Base-by-base conservation (phyloP, 331 rosid species). In the Prunus yedoensis region DNA sequence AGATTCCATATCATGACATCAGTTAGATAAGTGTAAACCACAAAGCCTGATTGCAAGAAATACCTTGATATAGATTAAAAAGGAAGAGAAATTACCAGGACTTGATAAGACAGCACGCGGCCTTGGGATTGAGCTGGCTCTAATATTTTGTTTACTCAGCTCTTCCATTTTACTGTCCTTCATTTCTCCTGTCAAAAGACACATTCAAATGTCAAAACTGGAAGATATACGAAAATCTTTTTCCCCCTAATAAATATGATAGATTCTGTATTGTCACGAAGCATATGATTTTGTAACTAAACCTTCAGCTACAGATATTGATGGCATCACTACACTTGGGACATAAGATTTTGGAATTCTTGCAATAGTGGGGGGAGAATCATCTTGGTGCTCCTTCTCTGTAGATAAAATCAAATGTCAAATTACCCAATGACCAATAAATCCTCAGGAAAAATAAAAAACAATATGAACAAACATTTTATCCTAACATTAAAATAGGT, bases 81-180 rank as follows among this genome's bases (percentile, higher is more conserved):
- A 27, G 18, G 17, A 56, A 65, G 17, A 46, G 60, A 52, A 60
- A 66, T 80, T 87, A 94, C 98, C 89, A 46, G 96, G 93, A 83
- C 98, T 94, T 54, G 98, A 94, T 75, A 94, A 65, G 73, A 91
- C 90, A 46, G 96, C 98, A 12, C 98, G 96, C 0, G 98, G 98
- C 25, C 83, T 92, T 45, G 86, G 96, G 66, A 91, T 80, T 16
- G 91, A 49, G 70, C 84, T 57, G 57, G 88, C 93, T 84, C 92
- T 83, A 59, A 78, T 84, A 70, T 85, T 82, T 50, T 81, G 80
- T 81, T 50, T 87, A 70, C 70, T 17, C 32, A 73, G 78, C 67
- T 87, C 96, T 16, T 88, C 89, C 67, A 23, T 51, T 47, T 46
- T 46, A 60, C 47, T 67, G 20, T 80, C 86, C 77, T 79, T 82